Percentiles rank a stretch among this genome's conserved stretches.
Evolutionary conservation across 2,329 filamentous ascomycete species (phyloP).

Genomic region (Apiospora rasikravindrae): DNA sequence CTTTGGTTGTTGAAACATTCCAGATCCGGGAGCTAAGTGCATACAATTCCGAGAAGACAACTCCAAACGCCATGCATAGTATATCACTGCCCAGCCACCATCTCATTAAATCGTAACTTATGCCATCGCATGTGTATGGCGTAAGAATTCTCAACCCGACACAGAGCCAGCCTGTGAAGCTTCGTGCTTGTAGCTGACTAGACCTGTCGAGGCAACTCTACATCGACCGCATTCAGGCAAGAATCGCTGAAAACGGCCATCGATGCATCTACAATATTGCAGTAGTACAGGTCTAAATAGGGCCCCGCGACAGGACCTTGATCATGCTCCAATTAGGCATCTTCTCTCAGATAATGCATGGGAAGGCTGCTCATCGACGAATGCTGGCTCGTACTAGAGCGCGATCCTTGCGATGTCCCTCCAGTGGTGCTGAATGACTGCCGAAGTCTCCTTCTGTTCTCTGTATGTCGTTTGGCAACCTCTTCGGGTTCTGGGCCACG

Average conservation of each 20-base stretch:
- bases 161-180: neutral
- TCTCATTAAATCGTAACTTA: neutral
- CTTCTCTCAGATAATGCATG: slow-evolving; percentile 23
- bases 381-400: slow-evolving; percentile 32
- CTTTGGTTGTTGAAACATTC: neutral
- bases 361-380: slow-evolving; percentile 32
- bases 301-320: neutral
- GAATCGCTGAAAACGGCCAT: neutral
- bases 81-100: neutral
- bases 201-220: neutral
- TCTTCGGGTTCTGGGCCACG: slow-evolving; percentile 53
- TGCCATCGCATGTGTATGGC: neutral
- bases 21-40: neutral
- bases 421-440: slow-evolving; percentile 18
- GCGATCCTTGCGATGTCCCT: slow-evolving; percentile 24
- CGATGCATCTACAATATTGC: too few species aligned
- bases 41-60: neutral
- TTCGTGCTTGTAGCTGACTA: neutral
- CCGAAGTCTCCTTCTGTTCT: slow-evolving; percentile 22
- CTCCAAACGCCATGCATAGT: neutral
- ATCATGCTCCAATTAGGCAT: slow-evolving; percentile 1
- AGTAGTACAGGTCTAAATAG: neutral
- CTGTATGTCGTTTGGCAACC: slow-evolving; percentile 41
- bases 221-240: neutral
- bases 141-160: neutral